Conservation (phyloP, 768 basidiomycete genomes). For the Auriscalpium vulgare region DNA sequence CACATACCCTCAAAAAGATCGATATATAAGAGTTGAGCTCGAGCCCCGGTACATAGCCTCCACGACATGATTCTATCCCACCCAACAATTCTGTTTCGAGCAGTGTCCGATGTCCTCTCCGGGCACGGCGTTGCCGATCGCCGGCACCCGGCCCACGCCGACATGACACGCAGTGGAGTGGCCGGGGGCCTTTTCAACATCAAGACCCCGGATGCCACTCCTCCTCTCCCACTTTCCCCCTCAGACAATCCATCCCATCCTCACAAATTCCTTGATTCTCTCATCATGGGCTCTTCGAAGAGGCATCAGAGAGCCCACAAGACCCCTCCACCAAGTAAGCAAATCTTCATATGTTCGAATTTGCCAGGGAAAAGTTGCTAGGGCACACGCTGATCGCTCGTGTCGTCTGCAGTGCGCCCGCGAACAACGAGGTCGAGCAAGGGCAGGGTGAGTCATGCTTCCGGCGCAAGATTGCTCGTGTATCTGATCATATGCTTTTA, state of each 20-base stretch:
- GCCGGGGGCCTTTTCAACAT: neutral
- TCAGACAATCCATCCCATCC: neutral
- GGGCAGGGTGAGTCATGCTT: slow-evolving; percentile 38
- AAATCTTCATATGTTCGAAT: slow-evolving; percentile 4
- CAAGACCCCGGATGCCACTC: neutral
- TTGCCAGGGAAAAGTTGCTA: no score
- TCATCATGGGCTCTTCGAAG: slow-evolving; percentile 34
- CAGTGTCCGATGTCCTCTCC: no score
- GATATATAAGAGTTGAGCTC: no score
- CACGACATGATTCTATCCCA: no score
- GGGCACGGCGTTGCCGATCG: no score
- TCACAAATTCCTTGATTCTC: slow-evolving; percentile 21
- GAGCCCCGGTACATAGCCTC: no score
- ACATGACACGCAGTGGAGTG: neutral
- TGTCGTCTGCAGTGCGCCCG: slow-evolving; percentile 36
- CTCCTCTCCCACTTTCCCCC: neutral
- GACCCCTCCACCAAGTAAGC: slow-evolving; percentile 32
- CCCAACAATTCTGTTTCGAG: no score
- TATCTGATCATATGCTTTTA: neutral
- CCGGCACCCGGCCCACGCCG: no score
- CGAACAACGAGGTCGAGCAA: slow-evolving; percentile 51
- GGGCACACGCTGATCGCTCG: no score
- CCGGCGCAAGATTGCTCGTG: neutral
- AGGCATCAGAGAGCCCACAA: slow-evolving; percentile 30
- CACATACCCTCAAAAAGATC: no score